Conservation (phyloP, 2,329 filamentous ascomycete species). For the Coleophoma crateriformis region DNA sequence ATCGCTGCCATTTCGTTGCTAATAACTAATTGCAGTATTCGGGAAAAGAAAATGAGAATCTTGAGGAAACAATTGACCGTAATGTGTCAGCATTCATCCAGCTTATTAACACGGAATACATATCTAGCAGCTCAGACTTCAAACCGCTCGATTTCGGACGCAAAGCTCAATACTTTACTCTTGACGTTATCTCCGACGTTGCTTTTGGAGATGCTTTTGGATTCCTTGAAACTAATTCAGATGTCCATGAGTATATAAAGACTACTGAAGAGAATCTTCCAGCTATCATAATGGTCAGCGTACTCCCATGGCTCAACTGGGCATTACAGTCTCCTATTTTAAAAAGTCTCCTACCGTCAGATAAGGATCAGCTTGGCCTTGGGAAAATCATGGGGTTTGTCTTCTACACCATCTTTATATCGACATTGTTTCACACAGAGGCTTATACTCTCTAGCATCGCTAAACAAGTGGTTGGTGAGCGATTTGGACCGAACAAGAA, state of each 20-base stretch:
- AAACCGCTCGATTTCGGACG: constrained; percentile 40
- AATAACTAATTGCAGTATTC: constrained; percentile 37
- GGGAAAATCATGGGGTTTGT: constrained; percentile 39
- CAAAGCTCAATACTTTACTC: constrained; percentile 45
- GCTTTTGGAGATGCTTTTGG: constrained; percentile 46
- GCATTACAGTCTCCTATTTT: constrained; percentile 35
- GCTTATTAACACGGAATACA: constrained; percentile 44
- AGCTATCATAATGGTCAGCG: constrained; percentile 36
- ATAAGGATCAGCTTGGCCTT: constrained; percentile 31
- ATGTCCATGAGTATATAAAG: constrained; percentile 42
- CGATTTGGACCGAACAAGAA: constrained; percentile 37
- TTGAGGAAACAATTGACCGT: constrained; percentile 43
- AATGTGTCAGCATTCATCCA: constrained; percentile 39
- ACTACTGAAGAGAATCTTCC: constrained; percentile 36
- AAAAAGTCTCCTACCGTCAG: constrained; percentile 34
- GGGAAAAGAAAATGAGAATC: constrained; percentile 40
- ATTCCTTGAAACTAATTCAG: constrained; percentile 39
- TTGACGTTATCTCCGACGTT: constrained; percentile 48
- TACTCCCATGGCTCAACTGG: constrained; percentile 34
- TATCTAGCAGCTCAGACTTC: constrained; percentile 29
- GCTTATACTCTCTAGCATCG: constrained; percentile 30
- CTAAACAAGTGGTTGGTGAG: constrained; percentile 38
- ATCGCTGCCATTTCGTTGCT: constrained; percentile 33
- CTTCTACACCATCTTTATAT: constrained; percentile 6
- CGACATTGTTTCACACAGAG: constrained; percentile 14